Evolutionary conservation across 2,329 filamentous ascomycete genomes (phyloP).

Genomic region (Cadophora sp.): DNA sequence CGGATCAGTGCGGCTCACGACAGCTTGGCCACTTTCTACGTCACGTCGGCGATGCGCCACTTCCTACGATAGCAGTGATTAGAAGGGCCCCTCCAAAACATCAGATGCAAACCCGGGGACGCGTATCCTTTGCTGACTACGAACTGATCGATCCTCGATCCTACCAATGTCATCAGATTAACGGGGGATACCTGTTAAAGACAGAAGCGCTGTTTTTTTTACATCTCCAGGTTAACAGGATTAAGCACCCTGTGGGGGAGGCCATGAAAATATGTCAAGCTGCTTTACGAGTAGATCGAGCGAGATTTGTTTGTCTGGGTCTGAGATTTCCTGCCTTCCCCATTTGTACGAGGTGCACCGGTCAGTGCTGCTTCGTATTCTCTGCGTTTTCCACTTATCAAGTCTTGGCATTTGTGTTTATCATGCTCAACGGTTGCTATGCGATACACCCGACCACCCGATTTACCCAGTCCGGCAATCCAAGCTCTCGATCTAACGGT

Average conservation of each 20-base stretch:
- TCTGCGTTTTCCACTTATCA: neutral
- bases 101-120: neutral
- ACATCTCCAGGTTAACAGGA: neutral
- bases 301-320: neutral
- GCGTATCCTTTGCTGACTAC: neutral
- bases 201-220: neutral
- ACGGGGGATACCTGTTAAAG: neutral
- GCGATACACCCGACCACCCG: constrained; percentile 4
- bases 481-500: neutral
- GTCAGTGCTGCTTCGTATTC: neutral
- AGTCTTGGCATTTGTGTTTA: neutral
- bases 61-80: neutral
- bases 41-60: constrained; percentile 1
- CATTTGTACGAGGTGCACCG: neutral
- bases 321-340: neutral
- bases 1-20: constrained; percentile 16
- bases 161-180: neutral
- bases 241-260: neutral
- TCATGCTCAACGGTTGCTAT: neutral
- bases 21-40: constrained; percentile 9
- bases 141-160: neutral
- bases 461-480: neutral
- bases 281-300: neutral
- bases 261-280: neutral
- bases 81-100: constrained; percentile 3